Evolutionary conservation across 2,329 filamentous ascomycete genomes (phyloP), one percentile per base, ranked within the genome.

Genomic region (Didymella exigua): DNA sequence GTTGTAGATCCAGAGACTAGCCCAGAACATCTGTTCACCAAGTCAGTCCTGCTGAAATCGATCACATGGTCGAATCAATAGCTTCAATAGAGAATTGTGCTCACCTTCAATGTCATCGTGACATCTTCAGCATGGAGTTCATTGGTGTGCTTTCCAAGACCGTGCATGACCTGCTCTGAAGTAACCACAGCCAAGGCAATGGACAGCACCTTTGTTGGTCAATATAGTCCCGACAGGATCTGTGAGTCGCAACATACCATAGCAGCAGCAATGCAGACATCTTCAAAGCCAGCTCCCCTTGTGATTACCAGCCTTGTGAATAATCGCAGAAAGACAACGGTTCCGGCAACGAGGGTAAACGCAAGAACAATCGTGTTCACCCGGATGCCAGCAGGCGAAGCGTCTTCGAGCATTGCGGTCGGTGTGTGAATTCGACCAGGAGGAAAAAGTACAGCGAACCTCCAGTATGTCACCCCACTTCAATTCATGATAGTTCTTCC

Each of bases 1-100:
- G 43, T 66, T 66, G 53, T 74, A 73, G 7, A 72, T 61, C 69
- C 68, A 73, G 0, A 73, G 54, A 18, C 68, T 69, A 8, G 66
- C 68, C 72, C 71, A 75, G 40, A 75, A 74, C 24, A 68, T 65
- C 71, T 74, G 46, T 14, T 18, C n/a, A 5, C 38, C 9, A 11
- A 18, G 36, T 55, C 18, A 55, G 46, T 18, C 13, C 18, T 13
- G 9, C 13, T 33, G n/a, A n/a, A n/a, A n/a, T n/a, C n/a, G n/a
- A n/a, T n/a, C n/a, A n/a, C n/a, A n/a, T n/a, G n/a, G n/a, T n/a
- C n/a, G n/a, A n/a, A n/a, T n/a, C n/a, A n/a, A 18, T 36, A 18
- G 5, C 11, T 13, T 4, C 5, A 4, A 24, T 19, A 24, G 36
- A 9, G 23, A 8, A 14, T 33, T 9, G 11, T 41, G 41, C 64